Evolutionary conservation across 2,329 filamentous ascomycete species (phyloP), one percentile per base, ranked within the genome.

Genomic region (Colletotrichum orchidophilum): DNA sequence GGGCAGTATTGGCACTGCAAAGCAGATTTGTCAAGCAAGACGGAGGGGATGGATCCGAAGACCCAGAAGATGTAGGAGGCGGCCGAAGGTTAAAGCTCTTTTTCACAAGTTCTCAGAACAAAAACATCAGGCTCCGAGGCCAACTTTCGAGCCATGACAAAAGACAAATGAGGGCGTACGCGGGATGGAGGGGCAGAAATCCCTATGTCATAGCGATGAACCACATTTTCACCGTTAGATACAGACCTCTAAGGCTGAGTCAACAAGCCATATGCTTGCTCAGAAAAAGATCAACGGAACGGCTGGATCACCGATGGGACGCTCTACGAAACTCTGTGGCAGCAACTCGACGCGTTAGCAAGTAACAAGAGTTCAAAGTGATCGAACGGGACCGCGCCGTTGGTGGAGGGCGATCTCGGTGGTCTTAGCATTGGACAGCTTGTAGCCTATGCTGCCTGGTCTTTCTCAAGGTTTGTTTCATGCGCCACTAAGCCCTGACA

Each of bases 391-490:
- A 58, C 39, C 42, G 35, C 52, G 24, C 35, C 33, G 57, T 62
- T 54, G 64, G 35, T 26, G 21, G 49, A 39, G n/a, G 33, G 29
- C 39, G 21, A 71, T 54, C 64, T 49, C 27, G 42, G 21, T 49
- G 42, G 27, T 8, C 65, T 26, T 21, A 18, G 52, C 46, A 58
- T 58, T 63, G 59, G 68, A 39, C 68, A 49, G 62, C 4, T 26
- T 27, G 50, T 46, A 39, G 31, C 46, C 42, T 21, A 57, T 29
- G 42, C 39, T 69, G 64, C 53, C 64, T 71, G 64, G 33, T 59
- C 35, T 59, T 58, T 53, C 69, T 53, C 42, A 71, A 71, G 65
- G 69, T 69, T 71, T 71, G 65, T 71, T 71, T 71, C 69, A 71
- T 54, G 64, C 59, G 27, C 59, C 46, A 33, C 58, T 60, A 63